Percentiles rank a stretch among this genome's conserved stretches.
These are phyloP conservation scores for Physcia stellaris DNA, from an alignment of 495 filamentous ascomycete species.

Conservation along the genomic window DNA sequence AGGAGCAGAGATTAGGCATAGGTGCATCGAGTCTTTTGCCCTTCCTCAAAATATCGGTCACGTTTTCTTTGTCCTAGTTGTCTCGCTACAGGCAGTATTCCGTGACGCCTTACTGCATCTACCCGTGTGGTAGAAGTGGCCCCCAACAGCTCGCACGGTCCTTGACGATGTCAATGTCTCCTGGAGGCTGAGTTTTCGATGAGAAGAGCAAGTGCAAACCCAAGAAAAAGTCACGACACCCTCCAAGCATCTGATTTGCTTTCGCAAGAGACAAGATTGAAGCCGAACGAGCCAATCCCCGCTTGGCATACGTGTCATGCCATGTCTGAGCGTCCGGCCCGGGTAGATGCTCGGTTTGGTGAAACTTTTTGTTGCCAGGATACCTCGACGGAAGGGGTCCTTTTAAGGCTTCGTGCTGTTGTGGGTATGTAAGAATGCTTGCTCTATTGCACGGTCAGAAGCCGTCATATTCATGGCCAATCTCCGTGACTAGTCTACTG, in stretches of 20 bases:
- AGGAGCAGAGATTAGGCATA: slow-evolving; percentile 15
- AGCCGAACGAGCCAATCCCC: background rate
- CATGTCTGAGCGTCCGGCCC: slow-evolving; percentile 9
- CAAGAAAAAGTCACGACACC: slow-evolving; percentile 2
- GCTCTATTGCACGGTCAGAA: background rate
- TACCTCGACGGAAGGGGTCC: slow-evolving; percentile 5
- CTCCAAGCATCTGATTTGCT: background rate
- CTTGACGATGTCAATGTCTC: background rate
- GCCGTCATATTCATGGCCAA: slow-evolving; percentile 4
- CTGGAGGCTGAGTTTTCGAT: background rate
- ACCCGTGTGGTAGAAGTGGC: slow-evolving; percentile 8
- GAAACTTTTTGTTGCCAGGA: slow-evolving; percentile 3
- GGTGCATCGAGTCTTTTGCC: slow-evolving; percentile 14
- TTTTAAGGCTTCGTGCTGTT: slow-evolving; percentile 3
- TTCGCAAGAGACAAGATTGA: background rate
- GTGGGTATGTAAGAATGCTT: slow-evolving; percentile 4
- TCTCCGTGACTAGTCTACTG: slow-evolving; percentile 1
- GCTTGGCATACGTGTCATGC: background rate
- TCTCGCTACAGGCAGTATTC: slow-evolving; percentile 10
- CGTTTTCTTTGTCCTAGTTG: slow-evolving; percentile 13
- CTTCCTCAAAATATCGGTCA: slow-evolving; percentile 1
- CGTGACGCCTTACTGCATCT: slow-evolving; percentile 10
- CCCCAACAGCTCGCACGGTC: slow-evolving; percentile 2
- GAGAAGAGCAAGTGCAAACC: background rate
- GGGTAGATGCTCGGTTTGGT: slow-evolving; percentile 6